phyloP scores from a whole-genome alignment of 306 rosid genomes.

The Delonix regia region DNA sequence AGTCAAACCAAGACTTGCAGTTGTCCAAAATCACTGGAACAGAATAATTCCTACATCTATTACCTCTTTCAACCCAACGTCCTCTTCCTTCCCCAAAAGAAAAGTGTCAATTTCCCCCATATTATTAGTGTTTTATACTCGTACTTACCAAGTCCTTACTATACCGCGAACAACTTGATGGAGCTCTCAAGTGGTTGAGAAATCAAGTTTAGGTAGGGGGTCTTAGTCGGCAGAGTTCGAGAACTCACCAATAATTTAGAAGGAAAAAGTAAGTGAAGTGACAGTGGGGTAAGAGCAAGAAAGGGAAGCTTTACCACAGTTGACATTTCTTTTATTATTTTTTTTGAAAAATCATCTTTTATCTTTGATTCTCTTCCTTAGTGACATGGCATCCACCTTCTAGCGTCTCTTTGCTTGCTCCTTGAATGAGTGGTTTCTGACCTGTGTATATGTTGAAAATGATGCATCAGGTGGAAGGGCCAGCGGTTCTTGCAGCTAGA shows the following conservation, averaged over 20 bases:
- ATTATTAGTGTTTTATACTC: background rate
- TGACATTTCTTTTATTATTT: background rate
- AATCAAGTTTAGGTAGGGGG: constrained; percentile 28
- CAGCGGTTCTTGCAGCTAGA: constrained; percentile 69
- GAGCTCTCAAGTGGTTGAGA: constrained; percentile 19
- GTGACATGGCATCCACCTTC: background rate
- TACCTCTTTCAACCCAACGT: too few species aligned
- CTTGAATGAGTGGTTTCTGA: background rate
- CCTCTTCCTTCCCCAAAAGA: too few species aligned
- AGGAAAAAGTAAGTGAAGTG: background rate
- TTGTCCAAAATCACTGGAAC: background rate
- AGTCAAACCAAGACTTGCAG: background rate
- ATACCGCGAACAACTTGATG: background rate
- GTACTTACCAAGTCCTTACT: background rate
- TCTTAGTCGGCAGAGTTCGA: background rate
- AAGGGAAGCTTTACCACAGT: background rate
- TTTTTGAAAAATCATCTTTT: too few species aligned
- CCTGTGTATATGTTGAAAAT: constrained; percentile 29
- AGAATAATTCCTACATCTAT: background rate
- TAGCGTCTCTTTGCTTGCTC: background rate
- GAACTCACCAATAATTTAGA: background rate
- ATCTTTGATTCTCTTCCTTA: background rate
- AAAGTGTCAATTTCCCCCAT: background rate
- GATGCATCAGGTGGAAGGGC: constrained; percentile 85
- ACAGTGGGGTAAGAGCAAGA: background rate